A percentile compares a stretch with the other conserved stretches of the same genome.
These are phyloP conservation scores for Flaveria bidentis DNA, from an alignment of 129 eudicot species.

Conservation along the genomic window DNA sequence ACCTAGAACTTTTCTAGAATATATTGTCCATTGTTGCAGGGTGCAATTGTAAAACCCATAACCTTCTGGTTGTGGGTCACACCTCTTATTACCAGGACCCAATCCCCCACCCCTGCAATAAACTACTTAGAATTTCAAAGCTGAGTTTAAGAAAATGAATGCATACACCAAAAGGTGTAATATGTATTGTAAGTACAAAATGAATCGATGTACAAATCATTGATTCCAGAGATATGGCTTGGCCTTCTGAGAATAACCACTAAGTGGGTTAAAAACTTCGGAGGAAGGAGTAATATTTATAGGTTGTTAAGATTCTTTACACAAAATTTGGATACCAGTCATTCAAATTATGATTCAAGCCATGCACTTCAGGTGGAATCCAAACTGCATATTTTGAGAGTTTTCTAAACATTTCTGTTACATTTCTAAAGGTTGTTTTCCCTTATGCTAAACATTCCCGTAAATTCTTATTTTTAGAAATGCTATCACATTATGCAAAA, in stretches of 20 bases:
- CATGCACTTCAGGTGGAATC: conserved; percentile 3
- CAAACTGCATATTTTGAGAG: conserved; percentile 8
- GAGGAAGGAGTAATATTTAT: neutral
- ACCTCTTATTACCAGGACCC: no score
- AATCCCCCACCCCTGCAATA: no score
- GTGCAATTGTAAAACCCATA: no score
- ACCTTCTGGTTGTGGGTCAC: no score
- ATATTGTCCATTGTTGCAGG: no score
- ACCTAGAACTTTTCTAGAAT: no score
- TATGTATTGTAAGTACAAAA: neutral
- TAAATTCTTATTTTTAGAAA: neutral
- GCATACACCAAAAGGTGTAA: conserved; percentile 1
- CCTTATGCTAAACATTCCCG: neutral
- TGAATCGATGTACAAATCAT: neutral
- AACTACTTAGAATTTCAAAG: neutral
- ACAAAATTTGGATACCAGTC: conserved; percentile 4
- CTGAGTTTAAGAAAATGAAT: neutral
- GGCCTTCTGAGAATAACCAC: no score
- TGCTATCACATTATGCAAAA: neutral
- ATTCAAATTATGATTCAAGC: conserved; percentile 7
- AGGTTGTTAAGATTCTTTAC: conserved; percentile 1
- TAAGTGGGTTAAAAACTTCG: neutral
- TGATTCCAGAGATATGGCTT: no score
- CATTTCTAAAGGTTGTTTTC: neutral
- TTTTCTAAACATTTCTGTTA: neutral